Base-by-base conservation (phyloP, 306 rosid species). In the Cucurbita maxima region DNA sequence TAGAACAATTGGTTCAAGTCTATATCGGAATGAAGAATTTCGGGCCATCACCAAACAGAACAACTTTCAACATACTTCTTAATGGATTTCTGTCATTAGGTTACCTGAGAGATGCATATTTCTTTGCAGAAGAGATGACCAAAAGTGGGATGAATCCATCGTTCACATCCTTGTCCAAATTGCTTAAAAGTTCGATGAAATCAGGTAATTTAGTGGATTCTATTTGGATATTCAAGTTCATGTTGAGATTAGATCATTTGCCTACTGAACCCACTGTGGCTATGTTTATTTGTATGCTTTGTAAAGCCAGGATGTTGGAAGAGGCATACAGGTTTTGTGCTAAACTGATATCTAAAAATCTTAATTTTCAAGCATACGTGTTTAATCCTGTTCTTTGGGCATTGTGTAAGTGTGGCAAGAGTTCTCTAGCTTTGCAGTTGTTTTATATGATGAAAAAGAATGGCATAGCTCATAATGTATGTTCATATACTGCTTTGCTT, bases 401-500 rank as follows among this genome's bases (percentile, higher is more conserved):
- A 60, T 40, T 82, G 63, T 82, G 88, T 43, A 82, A 77, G 56
- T 66, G 82, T 43, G 81, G 77, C 41, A 71, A 77, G 71, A 77
- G 82, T 44, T 62, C 44, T 63, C 48, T 69, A 13, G 86, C 88
- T 72, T 72, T 85, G 67, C 66, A 55, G 77, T 70, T 85, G 36
- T 74, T 81, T 63, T 72, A 56, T 79, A 75, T 68, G 78, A 78
- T 80, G 84, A 82, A 85, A 79, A 85, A 69, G 77, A 85, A 75
- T 52, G 88, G 84, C 19, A 30, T 72, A 58, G 40, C 60, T 50
- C 82, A 36, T 53, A 72, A 75, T 69, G 81, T 54, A 1, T 85
- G 84, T 83, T 80, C 86, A 48, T 79, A 82, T 75, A 79, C 86
- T 68, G 88, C 88, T 75, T 80, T 85, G 67, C 40, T 79, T 4